Conservation (phyloP, 768 basidiomycete genomes). For the Auricularia sp. region DNA sequence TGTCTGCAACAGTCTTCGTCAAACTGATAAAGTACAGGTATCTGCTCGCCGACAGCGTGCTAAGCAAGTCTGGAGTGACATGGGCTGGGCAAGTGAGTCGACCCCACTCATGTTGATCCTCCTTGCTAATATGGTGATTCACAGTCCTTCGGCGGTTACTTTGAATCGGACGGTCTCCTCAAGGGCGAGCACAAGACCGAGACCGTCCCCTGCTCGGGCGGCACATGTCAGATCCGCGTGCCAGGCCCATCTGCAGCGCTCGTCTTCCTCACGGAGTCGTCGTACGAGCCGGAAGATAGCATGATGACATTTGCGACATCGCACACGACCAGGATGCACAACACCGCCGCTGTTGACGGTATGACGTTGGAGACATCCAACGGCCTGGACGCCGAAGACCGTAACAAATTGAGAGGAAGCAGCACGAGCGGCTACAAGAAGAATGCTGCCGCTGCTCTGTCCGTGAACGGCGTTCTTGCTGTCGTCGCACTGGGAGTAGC, state of each 20-base stretch:
- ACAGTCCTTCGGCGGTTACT: constrained; percentile 20
- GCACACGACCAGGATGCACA: constrained; percentile 11
- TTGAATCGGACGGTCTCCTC: constrained; percentile 30
- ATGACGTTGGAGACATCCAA: constrained; percentile 29
- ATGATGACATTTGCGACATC: constrained; percentile 14
- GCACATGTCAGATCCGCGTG: constrained; percentile 16
- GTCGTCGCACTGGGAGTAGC: no score
- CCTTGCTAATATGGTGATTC: background rate
- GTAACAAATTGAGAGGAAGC: background rate
- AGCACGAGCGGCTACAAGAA: no score
- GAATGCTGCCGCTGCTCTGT: no score
- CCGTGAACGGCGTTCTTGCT: no score
- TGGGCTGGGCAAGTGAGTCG: constrained; percentile 56
- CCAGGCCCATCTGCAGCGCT: constrained; percentile 22
- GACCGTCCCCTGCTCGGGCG: constrained; percentile 16
- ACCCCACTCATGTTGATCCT: background rate
- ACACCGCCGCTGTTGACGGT: constrained; percentile 26
- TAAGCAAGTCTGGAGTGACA: constrained; percentile 53
- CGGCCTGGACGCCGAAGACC: constrained; percentile 15
- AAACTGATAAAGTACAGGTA: constrained; percentile 29
- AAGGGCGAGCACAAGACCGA: constrained; percentile 15
- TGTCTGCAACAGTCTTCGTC: constrained; percentile 1
- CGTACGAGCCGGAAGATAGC: constrained; percentile 3
- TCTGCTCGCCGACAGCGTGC: constrained; percentile 33
- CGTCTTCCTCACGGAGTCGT: constrained; percentile 14